Conservation (phyloP, 176 grass and related monocot species). For the Bromus sterilis region DNA sequence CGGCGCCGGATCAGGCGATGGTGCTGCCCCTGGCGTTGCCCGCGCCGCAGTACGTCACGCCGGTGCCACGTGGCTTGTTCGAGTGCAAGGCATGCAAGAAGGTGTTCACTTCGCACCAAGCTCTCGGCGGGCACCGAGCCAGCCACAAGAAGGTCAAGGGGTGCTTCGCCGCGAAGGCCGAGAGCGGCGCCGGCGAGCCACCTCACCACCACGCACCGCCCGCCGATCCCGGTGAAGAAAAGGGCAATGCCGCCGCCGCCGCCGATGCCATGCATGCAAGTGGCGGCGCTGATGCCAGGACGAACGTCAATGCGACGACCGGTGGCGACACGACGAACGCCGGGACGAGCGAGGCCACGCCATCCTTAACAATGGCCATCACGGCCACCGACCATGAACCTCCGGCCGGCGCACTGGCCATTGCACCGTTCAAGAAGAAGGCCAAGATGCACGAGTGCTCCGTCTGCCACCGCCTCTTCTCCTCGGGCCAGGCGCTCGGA, state of each 20-base stretch:
- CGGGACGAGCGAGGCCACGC: neutral
- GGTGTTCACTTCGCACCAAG: conserved; percentile 89
- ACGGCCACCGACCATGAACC: conserved; percentile 17
- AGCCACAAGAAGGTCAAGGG: conserved; percentile 96
- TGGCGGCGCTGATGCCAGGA: neutral
- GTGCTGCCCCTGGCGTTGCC: neutral
- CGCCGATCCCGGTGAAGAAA: neutral
- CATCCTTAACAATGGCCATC: conserved; percentile 29
- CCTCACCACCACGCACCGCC: neutral
- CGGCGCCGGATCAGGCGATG: neutral
- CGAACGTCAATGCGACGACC: neutral
- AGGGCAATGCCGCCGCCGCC: neutral
- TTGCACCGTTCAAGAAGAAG: conserved; percentile 52
- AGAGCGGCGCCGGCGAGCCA: neutral
- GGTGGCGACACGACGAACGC: neutral
- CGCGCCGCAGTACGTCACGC: neutral
- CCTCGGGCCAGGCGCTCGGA: conserved; percentile 84
- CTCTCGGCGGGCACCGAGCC: conserved; percentile 76
- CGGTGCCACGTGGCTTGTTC: conserved; percentile 39
- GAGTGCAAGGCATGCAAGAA: conserved; percentile 94
- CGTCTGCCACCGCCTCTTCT: conserved; percentile 82
- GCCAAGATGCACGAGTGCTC: conserved; percentile 84
- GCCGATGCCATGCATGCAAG: neutral
- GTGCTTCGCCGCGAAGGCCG: conserved; percentile 46
- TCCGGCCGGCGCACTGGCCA: neutral